Percentiles rank a stretch among this genome's conserved stretches.
Conservation (phyloP, 2,329 filamentous ascomycete species). For the Sporothrix humicola region DNA sequence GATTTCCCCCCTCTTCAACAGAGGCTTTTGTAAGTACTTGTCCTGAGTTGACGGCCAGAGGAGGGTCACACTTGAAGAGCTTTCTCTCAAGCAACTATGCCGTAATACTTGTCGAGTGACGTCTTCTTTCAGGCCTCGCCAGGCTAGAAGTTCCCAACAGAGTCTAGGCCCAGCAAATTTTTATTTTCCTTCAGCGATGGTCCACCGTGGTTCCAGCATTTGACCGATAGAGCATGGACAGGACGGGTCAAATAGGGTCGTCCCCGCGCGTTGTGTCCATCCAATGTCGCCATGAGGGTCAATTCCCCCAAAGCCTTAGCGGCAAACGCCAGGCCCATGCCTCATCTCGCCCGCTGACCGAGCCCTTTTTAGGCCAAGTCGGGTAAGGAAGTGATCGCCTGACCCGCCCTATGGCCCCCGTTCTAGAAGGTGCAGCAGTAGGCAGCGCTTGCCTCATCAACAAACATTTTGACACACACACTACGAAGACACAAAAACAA, state of each 20-base stretch:
- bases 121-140: neutral
- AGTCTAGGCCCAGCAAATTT: constrained; percentile 15
- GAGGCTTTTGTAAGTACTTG: too few species aligned
- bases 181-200: neutral
- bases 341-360: constrained; percentile 26
- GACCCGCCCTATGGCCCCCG: constrained; percentile 5
- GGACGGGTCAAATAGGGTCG: neutral
- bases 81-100: too few species aligned
- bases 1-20: too few species aligned
- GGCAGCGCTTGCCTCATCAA: constrained; percentile 19
- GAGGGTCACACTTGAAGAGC: too few species aligned
- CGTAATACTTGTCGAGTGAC: neutral
- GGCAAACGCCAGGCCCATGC: constrained; percentile 18
- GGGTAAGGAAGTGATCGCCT: constrained; percentile 16
- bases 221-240: neutral
- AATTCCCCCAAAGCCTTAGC: constrained; percentile 13
- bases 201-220: neutral
- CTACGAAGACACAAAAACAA: constrained; percentile 6
- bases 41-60: too few species aligned
- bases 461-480: neutral
- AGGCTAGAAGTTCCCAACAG: neutral
- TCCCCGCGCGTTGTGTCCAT: neutral
- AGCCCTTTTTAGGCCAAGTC: constrained; percentile 30
- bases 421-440: neutral
- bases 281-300: neutral